Base-by-base conservation (phyloP, 371 early-diverging fungal genomes). In the Sporodiniella umbellata region DNA sequence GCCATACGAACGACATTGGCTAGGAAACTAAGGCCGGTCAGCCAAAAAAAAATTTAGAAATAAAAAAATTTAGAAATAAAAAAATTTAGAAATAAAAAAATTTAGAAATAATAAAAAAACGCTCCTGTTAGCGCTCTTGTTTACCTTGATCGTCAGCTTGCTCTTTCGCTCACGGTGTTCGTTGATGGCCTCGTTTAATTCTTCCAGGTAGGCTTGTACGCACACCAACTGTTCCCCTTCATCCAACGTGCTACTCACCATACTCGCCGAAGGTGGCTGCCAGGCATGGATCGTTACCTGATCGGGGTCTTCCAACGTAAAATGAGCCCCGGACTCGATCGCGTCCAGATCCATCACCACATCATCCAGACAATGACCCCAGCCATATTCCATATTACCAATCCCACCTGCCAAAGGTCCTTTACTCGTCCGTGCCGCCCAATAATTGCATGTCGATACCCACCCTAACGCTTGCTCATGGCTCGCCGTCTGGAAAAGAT, bases 381-480 rank as follows among this genome's bases (percentile, higher is more conserved):
- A 96, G 0, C 97, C 97, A 54, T 91, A 95, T 55, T 95, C 95
- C 66, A 88, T 81, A 58, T 86, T 94, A 43, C 89, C 75, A 1
- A 91, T 83, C 19, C 88, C 90, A 14, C 94, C 95, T 18, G 81
- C 66, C 60, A 95, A 62, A 1, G 95, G 95, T 45, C 90, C 94
- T 59, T 89, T 92, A 50, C 88, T 88, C 48, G 86, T 86, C 8
- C 93, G 69, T 3, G 95, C 94, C 4, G 95, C 94, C 95, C 96
- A 96, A 58, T 88, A 92, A 63, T 95, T 96, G 58, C 94, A 88
- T 6, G 86, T 83, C 0, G 80, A 62, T 0, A 90, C 89, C 98
- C 98, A 97, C 47, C 84, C 89, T 12, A 75, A 72, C 12, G 91
- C 78, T 50, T 84, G 81, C 10, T 85, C 79, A 14, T 77, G 75